Evolutionary conservation across 768 basidiomycete genomes (phyloP), one percentile per base, ranked within the genome.

Genomic region (Tricholoma matsutake): DNA sequence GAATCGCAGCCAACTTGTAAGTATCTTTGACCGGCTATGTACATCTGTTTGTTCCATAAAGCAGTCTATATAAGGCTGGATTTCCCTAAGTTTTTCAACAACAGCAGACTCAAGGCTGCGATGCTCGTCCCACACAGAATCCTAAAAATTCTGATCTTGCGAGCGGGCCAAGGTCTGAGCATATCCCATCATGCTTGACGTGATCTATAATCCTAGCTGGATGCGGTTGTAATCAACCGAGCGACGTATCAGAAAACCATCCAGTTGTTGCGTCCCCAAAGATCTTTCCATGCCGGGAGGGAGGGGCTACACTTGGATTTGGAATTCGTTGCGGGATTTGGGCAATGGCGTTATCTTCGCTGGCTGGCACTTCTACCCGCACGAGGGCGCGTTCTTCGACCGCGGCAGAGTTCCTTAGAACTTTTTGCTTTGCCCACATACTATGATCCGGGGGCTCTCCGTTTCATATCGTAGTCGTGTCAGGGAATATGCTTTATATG

Each of bases 121-220:
- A 86, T 75, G 85, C 86, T 88, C 85, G 84, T 76, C 64, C 75
- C 86, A 68, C 65, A 84, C 82, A 78, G 78, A 79, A 60, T 69
- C 66, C 61, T 3, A 25, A 60, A 68, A 25, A 37, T 62, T 68
- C 65, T 59, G 63, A 61, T 59, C 64, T 87, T 73, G 80, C 85
- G 85, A 88, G 86, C 87, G 86, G 88, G 87, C 83, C 79, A 89
- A 89, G 86, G 87, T 89, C 87, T 87, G 88, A 89, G 86, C 73
- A 82, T 85, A 25, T 84, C 68, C 61, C 83, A 75, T 83, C 84
- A n/a, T n/a, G n/a, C 83, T 81, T 81, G 22, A 25, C 80, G 79
- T 59, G 82, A 84, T 81, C 67, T 85, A 75, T n/a, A n/a, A n/a
- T 81, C 77, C 83, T 84, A 79, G 84, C 82, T 65, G 87, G 78